A percentile compares a stretch with the other conserved stretches of the same genome.
phyloP scores from a whole-genome alignment of 2,329 filamentous ascomycete genomes.

The Cryphonectria naterciae region DNA sequence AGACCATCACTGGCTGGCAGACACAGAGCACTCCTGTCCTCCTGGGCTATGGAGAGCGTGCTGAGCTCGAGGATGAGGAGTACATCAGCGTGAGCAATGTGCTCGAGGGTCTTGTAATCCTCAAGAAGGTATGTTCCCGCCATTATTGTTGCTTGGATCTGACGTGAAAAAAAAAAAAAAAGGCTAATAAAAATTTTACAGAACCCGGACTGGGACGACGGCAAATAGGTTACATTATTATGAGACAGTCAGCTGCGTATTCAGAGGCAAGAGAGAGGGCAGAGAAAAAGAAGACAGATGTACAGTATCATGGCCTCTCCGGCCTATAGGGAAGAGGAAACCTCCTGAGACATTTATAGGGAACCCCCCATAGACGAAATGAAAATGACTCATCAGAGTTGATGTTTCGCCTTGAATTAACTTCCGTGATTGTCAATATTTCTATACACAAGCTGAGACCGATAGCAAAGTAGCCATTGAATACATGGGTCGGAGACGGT shows the following conservation, averaged over 20 bases:
- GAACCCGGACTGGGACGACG: slow-evolving; percentile 60
- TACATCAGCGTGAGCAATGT: slow-evolving; percentile 91
- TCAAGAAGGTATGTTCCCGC: slow-evolving; percentile 78
- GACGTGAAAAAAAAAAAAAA: neutral
- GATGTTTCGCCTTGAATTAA: neutral
- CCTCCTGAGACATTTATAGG: slow-evolving; percentile 20
- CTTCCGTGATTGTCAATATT: neutral
- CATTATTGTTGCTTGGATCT: neutral
- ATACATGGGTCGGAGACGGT: neutral
- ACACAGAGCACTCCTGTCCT: slow-evolving; percentile 99
- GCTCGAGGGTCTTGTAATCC: slow-evolving; percentile 91
- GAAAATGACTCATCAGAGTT: slow-evolving; percentile 28
- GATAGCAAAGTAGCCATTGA: neutral
- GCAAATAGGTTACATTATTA: slow-evolving; percentile 43
- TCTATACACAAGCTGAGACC: neutral
- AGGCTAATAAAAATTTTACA: slow-evolving; percentile 34
- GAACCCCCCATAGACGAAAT: slow-evolving; percentile 27
- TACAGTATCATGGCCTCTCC: slow-evolving; percentile 26
- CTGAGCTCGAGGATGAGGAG: slow-evolving; percentile 96
- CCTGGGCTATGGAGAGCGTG: slow-evolving; percentile 90
- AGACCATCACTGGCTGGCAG: slow-evolving; percentile 99
- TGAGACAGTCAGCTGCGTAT: neutral
- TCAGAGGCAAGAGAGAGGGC: neutral
- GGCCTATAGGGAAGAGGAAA: slow-evolving; percentile 7
- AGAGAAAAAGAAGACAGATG: slow-evolving; percentile 16